Evolutionary conservation across 805 yeast genomes (phyloP).

Genomic region (Yamadazyma olivae): DNA sequence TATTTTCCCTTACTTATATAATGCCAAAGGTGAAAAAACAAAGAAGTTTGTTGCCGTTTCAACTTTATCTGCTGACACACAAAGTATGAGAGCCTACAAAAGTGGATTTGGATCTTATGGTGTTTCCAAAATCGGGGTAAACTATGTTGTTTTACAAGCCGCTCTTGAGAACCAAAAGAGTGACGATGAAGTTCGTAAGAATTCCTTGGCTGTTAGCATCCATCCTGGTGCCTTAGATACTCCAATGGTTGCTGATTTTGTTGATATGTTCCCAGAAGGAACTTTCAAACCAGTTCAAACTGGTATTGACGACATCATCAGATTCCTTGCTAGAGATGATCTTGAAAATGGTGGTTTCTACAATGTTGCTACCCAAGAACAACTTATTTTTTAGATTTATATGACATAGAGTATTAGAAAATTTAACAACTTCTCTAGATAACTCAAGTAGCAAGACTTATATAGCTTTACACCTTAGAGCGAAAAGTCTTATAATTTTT

Average conservation of each 20-base stretch:
- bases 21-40: neutral
- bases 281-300: neutral
- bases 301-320: neutral
- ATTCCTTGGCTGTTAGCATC: slow-evolving; percentile 24
- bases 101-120: slow-evolving; percentile 17
- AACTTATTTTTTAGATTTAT: neutral
- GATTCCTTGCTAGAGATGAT: neutral
- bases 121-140: slow-evolving; percentile 33
- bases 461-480: too few relatives aligned
- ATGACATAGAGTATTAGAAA: neutral
- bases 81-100: neutral
- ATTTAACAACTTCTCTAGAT: too few relatives aligned
- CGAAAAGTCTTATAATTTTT: too few relatives aligned
- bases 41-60: neutral
- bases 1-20: slow-evolving; percentile 23
- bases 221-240: slow-evolving; percentile 42
- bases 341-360: neutral
- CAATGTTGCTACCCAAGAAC: neutral
- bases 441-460: too few relatives aligned
- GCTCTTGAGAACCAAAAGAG: slow-evolving; percentile 12
- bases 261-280: neutral
- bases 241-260: slow-evolving; percentile 20
- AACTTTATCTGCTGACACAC: neutral
- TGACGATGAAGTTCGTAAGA: slow-evolving; percentile 7
- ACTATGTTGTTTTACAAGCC: slow-evolving; percentile 23